phyloP scores from a whole-genome alignment of 2,329 filamentous ascomycete species.

The Epichloe aotearoae region DNA sequence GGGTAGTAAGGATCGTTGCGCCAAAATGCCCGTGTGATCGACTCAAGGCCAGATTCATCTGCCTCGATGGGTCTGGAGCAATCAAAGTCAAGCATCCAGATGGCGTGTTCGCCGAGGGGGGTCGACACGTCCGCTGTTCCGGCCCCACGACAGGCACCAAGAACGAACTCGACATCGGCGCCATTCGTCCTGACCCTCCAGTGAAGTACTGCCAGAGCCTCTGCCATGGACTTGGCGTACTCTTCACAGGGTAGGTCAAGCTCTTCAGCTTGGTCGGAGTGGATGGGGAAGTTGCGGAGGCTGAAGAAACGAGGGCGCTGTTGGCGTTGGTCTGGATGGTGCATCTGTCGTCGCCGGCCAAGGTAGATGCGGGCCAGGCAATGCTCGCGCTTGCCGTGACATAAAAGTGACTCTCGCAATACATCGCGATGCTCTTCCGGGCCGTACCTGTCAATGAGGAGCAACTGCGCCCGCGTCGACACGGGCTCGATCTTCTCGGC shows the following conservation, averaged over 20 bases:
- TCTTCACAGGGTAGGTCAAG: conserved; percentile 19
- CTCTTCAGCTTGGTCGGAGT: no score
- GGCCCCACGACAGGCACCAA: conserved; percentile 18
- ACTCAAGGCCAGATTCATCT: conserved; percentile 25
- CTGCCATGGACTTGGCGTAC: conserved; percentile 31
- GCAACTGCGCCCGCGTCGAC: conserved; percentile 3
- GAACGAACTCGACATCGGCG: conserved; percentile 43
- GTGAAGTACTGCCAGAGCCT: conserved; percentile 28
- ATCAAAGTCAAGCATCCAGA: conserved; percentile 38
- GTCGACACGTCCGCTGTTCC: background rate
- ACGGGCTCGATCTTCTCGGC: conserved; percentile 17
- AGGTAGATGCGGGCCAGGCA: conserved; percentile 38
- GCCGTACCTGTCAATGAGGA: conserved; percentile 11
- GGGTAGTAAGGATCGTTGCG: conserved; percentile 40
- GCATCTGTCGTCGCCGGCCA: conserved; percentile 18
- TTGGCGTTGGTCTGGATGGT: background rate
- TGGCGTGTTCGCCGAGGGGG: conserved; percentile 18
- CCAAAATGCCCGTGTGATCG: conserved; percentile 30
- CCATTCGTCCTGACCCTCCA: conserved; percentile 35
- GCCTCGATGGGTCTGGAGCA: conserved; percentile 21
- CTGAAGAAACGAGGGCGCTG: background rate
- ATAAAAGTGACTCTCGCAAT: background rate
- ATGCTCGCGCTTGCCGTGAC: conserved; percentile 23
- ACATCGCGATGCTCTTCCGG: background rate
- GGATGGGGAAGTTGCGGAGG: no score